Conservation (phyloP, 306 rosid genomes). For the Pueraria montana region DNA sequence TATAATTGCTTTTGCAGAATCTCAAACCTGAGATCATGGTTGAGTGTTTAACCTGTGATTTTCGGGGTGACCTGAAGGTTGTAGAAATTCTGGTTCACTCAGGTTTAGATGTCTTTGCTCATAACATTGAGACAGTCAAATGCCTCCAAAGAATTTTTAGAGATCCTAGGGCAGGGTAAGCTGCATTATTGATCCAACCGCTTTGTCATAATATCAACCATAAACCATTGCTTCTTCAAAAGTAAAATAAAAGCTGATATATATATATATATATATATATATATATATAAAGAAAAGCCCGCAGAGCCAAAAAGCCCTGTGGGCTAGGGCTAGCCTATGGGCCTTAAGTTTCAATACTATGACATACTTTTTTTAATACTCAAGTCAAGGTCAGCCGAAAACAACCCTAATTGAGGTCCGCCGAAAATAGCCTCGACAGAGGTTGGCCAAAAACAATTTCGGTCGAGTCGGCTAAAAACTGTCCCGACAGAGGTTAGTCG, state of each 20-base stretch:
- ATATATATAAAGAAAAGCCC: too few relatives aligned
- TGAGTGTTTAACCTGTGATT: constrained; percentile 97
- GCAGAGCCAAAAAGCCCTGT: too few relatives aligned
- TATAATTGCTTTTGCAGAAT: constrained; percentile 61
- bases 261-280: too few relatives aligned
- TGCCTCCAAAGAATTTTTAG: constrained; percentile 94
- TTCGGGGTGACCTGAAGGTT: constrained; percentile 86
- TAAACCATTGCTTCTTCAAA: constrained; percentile 13
- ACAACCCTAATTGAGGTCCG: too few relatives aligned
- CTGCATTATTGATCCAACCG: constrained; percentile 17
- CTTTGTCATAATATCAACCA: constrained; percentile 22
- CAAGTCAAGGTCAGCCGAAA: too few relatives aligned
- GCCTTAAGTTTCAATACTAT: too few relatives aligned
- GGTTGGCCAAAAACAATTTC: too few relatives aligned
- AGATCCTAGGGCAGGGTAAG: constrained; percentile 99
- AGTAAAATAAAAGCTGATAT: not conserved
- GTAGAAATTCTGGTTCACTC: constrained; percentile 81
- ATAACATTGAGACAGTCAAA: constrained; percentile 94
- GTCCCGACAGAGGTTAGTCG: too few relatives aligned
- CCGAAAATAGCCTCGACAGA: too few relatives aligned
- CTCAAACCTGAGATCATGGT: constrained; percentile 94
- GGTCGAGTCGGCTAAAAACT: too few relatives aligned
- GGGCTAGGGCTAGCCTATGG: too few relatives aligned
- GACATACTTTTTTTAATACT: too few relatives aligned
- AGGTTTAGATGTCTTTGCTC: constrained; percentile 97